Conservation (phyloP, 1,284 basidiomycete genomes). For the Porphyrellus sp. region DNA sequence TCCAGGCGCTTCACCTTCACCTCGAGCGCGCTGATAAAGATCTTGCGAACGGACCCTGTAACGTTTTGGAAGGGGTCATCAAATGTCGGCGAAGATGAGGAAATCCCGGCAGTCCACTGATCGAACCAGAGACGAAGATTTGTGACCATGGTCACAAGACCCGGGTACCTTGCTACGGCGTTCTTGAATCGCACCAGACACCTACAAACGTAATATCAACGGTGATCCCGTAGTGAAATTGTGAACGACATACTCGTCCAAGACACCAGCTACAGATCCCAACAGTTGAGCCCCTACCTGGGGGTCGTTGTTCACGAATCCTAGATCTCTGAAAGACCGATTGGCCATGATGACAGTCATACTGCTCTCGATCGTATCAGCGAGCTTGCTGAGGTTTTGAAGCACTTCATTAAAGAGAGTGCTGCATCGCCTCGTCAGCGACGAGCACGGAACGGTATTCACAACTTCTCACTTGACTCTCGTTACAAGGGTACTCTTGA, state of each 20-base stretch:
- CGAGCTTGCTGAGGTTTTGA: slow-evolving; percentile 48
- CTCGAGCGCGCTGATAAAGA: slow-evolving; percentile 40
- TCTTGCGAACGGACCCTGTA: slow-evolving; percentile 28
- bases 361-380: slow-evolving; percentile 41
- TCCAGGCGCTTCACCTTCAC: slow-evolving; percentile 43
- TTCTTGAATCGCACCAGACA: slow-evolving; percentile 61
- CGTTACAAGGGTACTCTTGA: slow-evolving; percentile 56
- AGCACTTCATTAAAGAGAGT: slow-evolving; percentile 53
- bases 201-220: slow-evolving; percentile 32
- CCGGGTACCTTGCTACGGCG: slow-evolving; percentile 45
- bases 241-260: slow-evolving; percentile 48
- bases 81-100: slow-evolving; percentile 36
- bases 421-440: slow-evolving; percentile 34
- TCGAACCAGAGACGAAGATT: slow-evolving; percentile 46
- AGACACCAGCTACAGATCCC: slow-evolving; percentile 44
- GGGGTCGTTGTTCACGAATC: slow-evolving; percentile 8
- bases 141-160: slow-evolving; percentile 41
- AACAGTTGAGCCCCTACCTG: slow-evolving; percentile 45
- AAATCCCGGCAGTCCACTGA: slow-evolving; percentile 45
- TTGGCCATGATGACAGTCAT: slow-evolving; percentile 42
- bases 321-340: slow-evolving; percentile 43
- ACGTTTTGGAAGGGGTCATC: slow-evolving; percentile 35
- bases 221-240: not conserved
- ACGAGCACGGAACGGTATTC: not conserved
- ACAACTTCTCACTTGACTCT: slow-evolving; percentile 49